phyloP scores from a whole-genome alignment of 1,139 yeast species.

The Candida tunisiensis region DNA sequence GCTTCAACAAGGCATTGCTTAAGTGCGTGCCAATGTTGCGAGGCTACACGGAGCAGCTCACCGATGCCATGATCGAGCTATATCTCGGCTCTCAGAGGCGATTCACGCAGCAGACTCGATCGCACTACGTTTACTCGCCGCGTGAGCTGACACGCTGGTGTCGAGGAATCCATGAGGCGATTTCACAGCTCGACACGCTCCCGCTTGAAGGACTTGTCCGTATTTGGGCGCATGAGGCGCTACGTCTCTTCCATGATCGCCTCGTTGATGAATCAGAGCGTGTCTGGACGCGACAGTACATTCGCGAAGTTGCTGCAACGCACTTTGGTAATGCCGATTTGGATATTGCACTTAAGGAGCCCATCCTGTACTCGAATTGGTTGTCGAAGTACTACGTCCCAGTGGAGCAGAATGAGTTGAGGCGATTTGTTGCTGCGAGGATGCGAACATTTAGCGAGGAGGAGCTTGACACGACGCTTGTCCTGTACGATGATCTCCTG shows the following conservation, averaged over 20 bases:
- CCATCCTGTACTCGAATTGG: constrained; percentile 62
- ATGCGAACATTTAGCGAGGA: constrained; percentile 55
- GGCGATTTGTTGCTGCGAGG: constrained; percentile 43
- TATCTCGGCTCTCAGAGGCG: constrained; percentile 29
- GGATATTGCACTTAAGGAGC: constrained; percentile 24
- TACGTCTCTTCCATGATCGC: constrained; percentile 63
- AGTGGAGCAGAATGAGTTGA: constrained; percentile 32
- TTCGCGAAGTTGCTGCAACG: constrained; percentile 22
- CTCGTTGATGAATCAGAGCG: constrained; percentile 34
- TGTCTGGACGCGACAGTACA: constrained; percentile 31
- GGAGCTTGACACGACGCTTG: constrained; percentile 42
- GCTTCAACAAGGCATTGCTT: constrained; percentile 37
- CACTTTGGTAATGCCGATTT: constrained; percentile 34
- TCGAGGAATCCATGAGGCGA: constrained; percentile 52
- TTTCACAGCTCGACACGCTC: constrained; percentile 24
- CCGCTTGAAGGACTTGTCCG: constrained; percentile 33
- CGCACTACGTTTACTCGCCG: constrained; percentile 71
- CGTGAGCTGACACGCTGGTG: constrained; percentile 86
- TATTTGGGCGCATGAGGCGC: constrained; percentile 71
- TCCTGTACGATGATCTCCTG: constrained; percentile 53
- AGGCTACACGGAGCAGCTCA: constrained; percentile 34
- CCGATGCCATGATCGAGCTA: constrained; percentile 52
- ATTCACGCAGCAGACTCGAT: constrained; percentile 22
- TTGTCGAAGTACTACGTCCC: constrained; percentile 44
- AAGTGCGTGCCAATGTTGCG: constrained; percentile 46